phyloP scores from a whole-genome alignment of 129 eudicot species.

The Chrysanthemum lavandulifolium region DNA sequence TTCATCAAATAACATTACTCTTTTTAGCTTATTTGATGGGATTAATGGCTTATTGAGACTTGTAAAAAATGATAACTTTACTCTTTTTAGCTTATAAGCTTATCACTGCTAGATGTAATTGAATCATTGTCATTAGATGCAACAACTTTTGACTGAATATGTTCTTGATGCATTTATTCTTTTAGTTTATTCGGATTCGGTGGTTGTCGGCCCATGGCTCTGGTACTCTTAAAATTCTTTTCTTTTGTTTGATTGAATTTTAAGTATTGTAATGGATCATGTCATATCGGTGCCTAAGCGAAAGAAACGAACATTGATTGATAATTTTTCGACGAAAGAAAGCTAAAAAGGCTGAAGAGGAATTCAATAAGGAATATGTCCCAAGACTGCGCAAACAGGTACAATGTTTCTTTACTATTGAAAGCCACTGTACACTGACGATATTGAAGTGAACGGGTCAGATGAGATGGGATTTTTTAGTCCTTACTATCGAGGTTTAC shows the following conservation, averaged over 20 bases:
- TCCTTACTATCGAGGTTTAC: conserved; percentile 70
- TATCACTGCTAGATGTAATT: too few relatives aligned
- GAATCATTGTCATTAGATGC: too few relatives aligned
- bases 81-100: too few relatives aligned
- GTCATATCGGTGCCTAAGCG: not conserved
- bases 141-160: too few relatives aligned
- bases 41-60: too few relatives aligned
- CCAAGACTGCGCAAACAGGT: conserved; percentile 96
- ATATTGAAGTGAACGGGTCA: conserved; percentile 54
- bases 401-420: conserved; percentile 6
- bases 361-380: conserved; percentile 86
- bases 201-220: too few relatives aligned
- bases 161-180: too few relatives aligned
- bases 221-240: not conserved
- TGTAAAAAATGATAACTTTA: too few relatives aligned
- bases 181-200: too few relatives aligned
- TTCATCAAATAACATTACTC: too few relatives aligned
- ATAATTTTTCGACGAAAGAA: conserved; percentile 64
- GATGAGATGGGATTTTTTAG: conserved; percentile 68
- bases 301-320: conserved; percentile 10
- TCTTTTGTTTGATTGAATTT: not conserved
- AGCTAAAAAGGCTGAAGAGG: conserved; percentile 84
- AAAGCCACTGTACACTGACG: conserved; percentile 68
- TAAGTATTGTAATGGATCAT: not conserved
- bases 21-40: too few relatives aligned